Conservation (phyloP, 1,284 basidiomycete genomes). For the Abortiporus biennis region DNA sequence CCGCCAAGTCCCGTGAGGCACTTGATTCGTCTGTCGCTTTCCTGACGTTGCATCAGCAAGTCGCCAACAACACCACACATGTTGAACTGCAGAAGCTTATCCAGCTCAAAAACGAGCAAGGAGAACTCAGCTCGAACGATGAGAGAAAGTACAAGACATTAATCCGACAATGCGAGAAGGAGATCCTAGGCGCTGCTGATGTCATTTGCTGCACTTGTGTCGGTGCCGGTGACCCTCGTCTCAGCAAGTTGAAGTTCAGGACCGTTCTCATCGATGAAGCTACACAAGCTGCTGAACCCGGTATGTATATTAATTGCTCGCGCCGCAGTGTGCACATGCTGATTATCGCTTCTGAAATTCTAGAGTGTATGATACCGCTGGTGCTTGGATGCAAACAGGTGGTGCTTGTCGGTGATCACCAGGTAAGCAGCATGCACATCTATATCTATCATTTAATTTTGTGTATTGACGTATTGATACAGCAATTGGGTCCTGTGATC, state of each 20-base stretch:
- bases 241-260: constrained; percentile 96
- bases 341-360: constrained; percentile 12
- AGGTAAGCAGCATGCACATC: constrained; percentile 33
- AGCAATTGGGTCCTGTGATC: constrained; percentile 98
- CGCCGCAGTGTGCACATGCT: constrained; percentile 4
- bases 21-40: constrained; percentile 92
- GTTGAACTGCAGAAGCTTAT: constrained; percentile 97
- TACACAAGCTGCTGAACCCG: constrained; percentile 96
- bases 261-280: constrained; percentile 99
- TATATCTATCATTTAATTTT: constrained; percentile 9
- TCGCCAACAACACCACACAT: constrained; percentile 91
- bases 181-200: constrained; percentile 92
- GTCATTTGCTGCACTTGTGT: constrained; percentile 99
- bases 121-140: constrained; percentile 93
- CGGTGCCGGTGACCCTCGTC: constrained; percentile 91
- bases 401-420: constrained; percentile 96
- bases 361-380: constrained; percentile 99
- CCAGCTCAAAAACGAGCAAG: constrained; percentile 95
- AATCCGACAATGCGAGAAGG: constrained; percentile 93
- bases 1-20: constrained; percentile 97
- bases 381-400: constrained; percentile 98
- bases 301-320: constrained; percentile 39
- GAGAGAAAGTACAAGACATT: constrained; percentile 97
- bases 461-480: constrained; percentile 5
- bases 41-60: constrained; percentile 95